These are phyloP conservation scores for Pseudomicrostroma phylloplanum DNA, from an alignment of 1,284 basidiomycete genomes.

Conservation along the genomic window DNA sequence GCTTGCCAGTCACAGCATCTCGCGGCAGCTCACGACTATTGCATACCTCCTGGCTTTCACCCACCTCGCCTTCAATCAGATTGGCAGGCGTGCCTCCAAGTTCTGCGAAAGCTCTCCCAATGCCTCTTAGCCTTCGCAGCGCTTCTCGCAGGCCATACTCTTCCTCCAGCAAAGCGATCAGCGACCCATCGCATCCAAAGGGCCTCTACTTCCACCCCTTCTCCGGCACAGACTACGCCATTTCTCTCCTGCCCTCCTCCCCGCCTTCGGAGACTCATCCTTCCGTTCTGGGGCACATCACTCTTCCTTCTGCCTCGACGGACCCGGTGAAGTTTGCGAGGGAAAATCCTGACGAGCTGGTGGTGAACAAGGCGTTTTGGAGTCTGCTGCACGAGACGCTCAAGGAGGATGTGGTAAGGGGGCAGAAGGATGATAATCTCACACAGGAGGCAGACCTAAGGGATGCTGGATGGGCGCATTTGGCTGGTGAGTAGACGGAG, in stretches of 20 bases:
- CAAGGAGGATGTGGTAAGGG: slow-evolving; percentile 23
- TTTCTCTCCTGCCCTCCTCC: slow-evolving; percentile 8
- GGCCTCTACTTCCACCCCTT: slow-evolving; percentile 4
- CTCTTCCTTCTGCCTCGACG: background rate
- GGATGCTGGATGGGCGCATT: slow-evolving; percentile 42
- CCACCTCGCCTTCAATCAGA: too few relatives aligned
- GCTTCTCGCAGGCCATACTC: too few relatives aligned
- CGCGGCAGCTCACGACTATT: too few relatives aligned
- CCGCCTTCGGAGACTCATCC: slow-evolving; percentile 5
- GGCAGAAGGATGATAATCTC: slow-evolving; percentile 29
- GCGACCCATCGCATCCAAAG: background rate
- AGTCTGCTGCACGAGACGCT: slow-evolving; percentile 37
- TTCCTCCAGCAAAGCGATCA: too few relatives aligned
- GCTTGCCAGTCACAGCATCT: too few relatives aligned
- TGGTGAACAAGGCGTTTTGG: slow-evolving; percentile 30
- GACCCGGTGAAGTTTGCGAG: background rate
- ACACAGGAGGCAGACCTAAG: slow-evolving; percentile 38
- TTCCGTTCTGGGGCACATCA: slow-evolving; percentile 9
- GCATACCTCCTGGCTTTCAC: too few relatives aligned
- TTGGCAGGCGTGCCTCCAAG: too few relatives aligned
- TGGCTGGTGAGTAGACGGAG: slow-evolving; percentile 22
- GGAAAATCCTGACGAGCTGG: slow-evolving; percentile 9
- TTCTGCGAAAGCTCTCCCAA: too few relatives aligned
- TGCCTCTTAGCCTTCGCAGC: too few relatives aligned
- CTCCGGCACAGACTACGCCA: slow-evolving; percentile 9